A percentile compares a stretch with the other conserved stretches of the same genome.
Conservation (phyloP, 305 asterid species). For the Fraxinus paxiana region DNA sequence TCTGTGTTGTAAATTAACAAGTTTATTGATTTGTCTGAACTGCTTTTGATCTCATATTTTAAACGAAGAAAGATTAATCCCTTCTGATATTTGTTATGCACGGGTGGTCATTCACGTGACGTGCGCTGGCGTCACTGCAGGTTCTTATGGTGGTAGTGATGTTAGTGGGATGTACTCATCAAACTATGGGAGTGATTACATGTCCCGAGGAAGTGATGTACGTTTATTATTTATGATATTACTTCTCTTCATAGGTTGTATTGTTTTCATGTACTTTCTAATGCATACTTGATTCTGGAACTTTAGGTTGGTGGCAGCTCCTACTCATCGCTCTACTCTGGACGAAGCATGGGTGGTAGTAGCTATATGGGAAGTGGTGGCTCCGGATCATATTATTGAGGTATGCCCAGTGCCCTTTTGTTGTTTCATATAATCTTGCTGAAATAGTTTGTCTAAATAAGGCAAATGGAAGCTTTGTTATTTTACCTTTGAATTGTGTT, state of each 20-base stretch:
- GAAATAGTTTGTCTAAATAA: conserved; percentile 13
- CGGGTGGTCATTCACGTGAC: not conserved
- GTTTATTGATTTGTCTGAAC: not conserved
- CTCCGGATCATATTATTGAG: conserved; percentile 87
- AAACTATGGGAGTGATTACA: conserved; percentile 68
- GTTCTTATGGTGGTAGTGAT: conserved; percentile 69
- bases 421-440: conserved; percentile 18
- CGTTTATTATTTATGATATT: conserved; percentile 24
- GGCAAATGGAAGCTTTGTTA: conserved; percentile 13
- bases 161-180: conserved; percentile 83
- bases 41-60: not conserved
- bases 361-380: conserved; percentile 82
- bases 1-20: not conserved
- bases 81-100: not conserved
- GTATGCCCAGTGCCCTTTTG: conserved; percentile 35
- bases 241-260: conserved; percentile 1
- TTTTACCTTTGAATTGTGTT: conserved; percentile 18
- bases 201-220: conserved; percentile 83
- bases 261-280: not conserved
- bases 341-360: conserved; percentile 71
- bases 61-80: not conserved
- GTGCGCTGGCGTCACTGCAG: conserved; percentile 31
- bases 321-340: conserved; percentile 67
- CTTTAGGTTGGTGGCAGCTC: conserved; percentile 74
- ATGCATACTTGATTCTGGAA: conserved; percentile 14